Evolutionary conservation across 805 yeast genomes (phyloP), one percentile per base, ranked within the genome.

Genomic region (Helenozyma baotianmanensis): DNA sequence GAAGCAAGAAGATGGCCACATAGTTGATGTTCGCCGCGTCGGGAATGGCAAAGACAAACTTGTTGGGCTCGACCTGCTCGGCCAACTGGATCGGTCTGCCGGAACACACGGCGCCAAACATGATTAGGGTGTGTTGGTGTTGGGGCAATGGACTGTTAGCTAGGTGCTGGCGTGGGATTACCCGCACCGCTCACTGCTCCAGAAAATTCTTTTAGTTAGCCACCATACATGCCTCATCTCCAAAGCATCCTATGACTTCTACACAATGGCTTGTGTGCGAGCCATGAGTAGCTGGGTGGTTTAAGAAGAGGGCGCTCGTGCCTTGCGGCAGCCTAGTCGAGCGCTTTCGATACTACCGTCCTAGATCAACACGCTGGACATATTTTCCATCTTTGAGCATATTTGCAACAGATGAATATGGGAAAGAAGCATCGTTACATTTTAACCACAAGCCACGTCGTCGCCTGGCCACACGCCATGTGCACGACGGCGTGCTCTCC

Each of bases 1-100:
- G 98, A 1, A 92, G 69, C 30, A 89, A 62, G 54, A 92, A 92
- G 4, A 92, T 65, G 1, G 95, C 83, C 24, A 92, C 69, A 54
- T 87, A 95, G 27, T 88, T 82, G 26, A 82, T 70, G 28, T 70
- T 72, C 6, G 81, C 64, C 0, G 87, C 84, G 45, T 78, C 76
- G 32, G 72, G 70, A 17, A 84, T 74, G 22, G 62, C 69, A 29
- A 83, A 68, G 3, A 82, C 80, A 50, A 76, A 85, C 47, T 84
- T 82, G 38, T 73, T 69, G 7, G 71, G 64, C 23, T 80, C 90
- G 5, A 87, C 77, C 47, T 83, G 94, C 35, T 70, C 68, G 0
- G 84, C 82, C 36, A 66, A 38, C 37, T 62, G 65, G 23, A 66
- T 47, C 25, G 84, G 83, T 40, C 87, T 66, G 18, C 89, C 88